Conservation (phyloP, 345 rosid species). For the Viola odorata region DNA sequence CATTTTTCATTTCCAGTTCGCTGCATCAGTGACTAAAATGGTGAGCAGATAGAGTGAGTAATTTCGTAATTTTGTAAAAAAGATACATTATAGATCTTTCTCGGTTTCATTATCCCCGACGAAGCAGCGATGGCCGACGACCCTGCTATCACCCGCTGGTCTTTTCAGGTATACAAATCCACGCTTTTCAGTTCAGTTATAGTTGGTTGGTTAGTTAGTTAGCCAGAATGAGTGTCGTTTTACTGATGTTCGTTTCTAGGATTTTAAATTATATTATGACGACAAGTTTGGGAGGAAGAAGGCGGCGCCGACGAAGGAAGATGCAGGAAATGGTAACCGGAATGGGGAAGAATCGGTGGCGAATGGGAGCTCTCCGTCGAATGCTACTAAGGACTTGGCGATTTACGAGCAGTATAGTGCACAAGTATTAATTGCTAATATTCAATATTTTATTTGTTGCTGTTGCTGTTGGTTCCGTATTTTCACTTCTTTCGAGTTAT, state of each 20-base stretch:
- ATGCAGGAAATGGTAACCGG: conserved; percentile 21
- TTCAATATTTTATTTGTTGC: not conserved
- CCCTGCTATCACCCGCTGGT: conserved; percentile 78
- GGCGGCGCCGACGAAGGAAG: conserved; percentile 32
- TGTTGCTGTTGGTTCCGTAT: not conserved
- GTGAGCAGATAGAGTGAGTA: too few relatives aligned
- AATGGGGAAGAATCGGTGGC: conserved; percentile 28
- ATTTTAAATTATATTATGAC: conserved; percentile 71
- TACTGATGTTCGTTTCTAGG: conserved; percentile 41
- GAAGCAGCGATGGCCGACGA: conserved; percentile 51
- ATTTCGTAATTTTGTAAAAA: too few relatives aligned
- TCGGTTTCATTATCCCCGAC: not conserved
- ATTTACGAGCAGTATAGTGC: conserved; percentile 56
- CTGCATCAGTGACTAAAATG: too few relatives aligned
- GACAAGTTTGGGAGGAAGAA: conserved; percentile 93
- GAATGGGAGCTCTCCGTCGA: conserved; percentile 28
- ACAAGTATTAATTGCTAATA: conserved; percentile 41
- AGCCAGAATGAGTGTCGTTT: conserved; percentile 11
- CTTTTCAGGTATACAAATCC: conserved; percentile 53
- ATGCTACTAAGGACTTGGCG: conserved; percentile 54
- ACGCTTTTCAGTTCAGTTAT: not conserved
- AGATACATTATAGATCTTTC: not conserved
- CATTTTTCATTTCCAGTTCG: too few relatives aligned
- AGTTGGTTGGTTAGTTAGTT: not conserved
- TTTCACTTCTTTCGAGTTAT: not conserved